These are phyloP conservation scores for Oryza coarctata DNA, from an alignment of 176 grass and related monocot genomes.

Conservation along the genomic window DNA sequence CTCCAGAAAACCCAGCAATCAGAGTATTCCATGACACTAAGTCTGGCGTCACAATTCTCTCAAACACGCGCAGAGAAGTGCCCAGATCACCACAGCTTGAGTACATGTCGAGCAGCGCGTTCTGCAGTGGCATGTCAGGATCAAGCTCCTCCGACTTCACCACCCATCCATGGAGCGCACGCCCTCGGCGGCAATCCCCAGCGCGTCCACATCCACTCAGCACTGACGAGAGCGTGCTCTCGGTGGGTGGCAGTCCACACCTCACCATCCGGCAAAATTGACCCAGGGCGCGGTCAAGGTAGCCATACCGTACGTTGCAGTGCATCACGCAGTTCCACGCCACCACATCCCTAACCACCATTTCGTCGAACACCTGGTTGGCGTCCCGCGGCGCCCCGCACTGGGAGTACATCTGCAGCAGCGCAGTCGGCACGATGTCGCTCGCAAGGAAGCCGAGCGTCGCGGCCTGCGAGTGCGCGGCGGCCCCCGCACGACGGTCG, in stretches of 20 bases:
- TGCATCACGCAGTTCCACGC: conserved; percentile 75
- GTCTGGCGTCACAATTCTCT: conserved; percentile 56
- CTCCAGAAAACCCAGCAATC: conserved; percentile 65
- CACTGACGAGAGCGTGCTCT: conserved; percentile 54
- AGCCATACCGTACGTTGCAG: conserved; percentile 60
- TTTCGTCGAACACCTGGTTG: conserved; percentile 65
- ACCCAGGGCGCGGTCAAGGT: conserved; percentile 33
- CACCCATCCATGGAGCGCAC: conserved; percentile 68
- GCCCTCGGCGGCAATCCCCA: conserved; percentile 38
- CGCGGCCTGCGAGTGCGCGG: conserved; percentile 35
- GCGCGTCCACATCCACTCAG: conserved; percentile 53
- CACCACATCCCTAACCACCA: conserved; percentile 53
- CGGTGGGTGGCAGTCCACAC: conserved; percentile 39
- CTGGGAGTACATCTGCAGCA: conserved; percentile 71
- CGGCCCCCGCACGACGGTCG: conserved; percentile 18
- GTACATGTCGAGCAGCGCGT: conserved; percentile 83
- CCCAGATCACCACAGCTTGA: conserved; percentile 57
- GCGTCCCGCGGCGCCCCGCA: conserved; percentile 47
- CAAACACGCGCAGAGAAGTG: conserved; percentile 48
- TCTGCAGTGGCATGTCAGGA: conserved; percentile 62
- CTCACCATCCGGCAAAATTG: conserved; percentile 55
- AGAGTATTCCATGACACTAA: conserved; percentile 89
- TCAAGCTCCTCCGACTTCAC: conserved; percentile 57
- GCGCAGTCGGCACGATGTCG: conserved; percentile 62
- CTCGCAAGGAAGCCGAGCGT: conserved; percentile 48